phyloP scores from a whole-genome alignment of 495 filamentous ascomycete genomes.

The Chaetomium tenue region DNA sequence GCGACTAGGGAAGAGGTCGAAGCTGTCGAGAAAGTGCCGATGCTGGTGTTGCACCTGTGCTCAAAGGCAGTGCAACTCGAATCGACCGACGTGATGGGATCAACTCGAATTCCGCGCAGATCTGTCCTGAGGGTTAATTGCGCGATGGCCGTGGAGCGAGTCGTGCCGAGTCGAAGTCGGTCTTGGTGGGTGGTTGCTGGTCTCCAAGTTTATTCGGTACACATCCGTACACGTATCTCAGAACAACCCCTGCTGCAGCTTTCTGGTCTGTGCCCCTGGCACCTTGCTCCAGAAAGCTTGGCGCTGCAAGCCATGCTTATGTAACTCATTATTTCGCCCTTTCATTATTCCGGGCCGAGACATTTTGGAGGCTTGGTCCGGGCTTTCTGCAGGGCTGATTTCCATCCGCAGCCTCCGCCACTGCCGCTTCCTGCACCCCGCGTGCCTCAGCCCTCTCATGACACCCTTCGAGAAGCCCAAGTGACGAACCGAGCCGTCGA shows the following conservation, averaged over 20 bases:
- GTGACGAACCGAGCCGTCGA: not conserved
- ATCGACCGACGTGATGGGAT: too few relatives aligned
- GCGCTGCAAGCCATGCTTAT: slow-evolving; percentile 3
- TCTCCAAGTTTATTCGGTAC: slow-evolving; percentile 23
- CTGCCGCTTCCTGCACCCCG: not conserved
- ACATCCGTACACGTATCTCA: slow-evolving; percentile 30
- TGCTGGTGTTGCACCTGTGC: not conserved
- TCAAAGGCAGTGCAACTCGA: not conserved
- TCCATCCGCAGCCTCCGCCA: slow-evolving; percentile 3
- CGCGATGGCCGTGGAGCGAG: not conserved
- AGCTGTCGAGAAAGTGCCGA: too few relatives aligned
- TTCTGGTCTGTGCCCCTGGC: slow-evolving; percentile 14
- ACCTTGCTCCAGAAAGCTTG: slow-evolving; percentile 3
- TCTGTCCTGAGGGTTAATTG: not conserved
- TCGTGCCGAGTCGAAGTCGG: slow-evolving; percentile 9
- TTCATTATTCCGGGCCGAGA: slow-evolving; percentile 1
- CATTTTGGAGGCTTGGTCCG: slow-evolving; percentile 16
- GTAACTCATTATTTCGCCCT: not conserved
- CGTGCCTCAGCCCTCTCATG: not conserved
- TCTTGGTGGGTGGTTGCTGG: slow-evolving; percentile 2
- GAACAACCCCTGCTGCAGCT: slow-evolving; percentile 22
- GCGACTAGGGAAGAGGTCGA: too few relatives aligned
- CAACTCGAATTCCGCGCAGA: not conserved
- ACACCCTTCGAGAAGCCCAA: not conserved
- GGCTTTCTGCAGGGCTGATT: slow-evolving; percentile 7